Percentiles rank a stretch among this genome's conserved stretches.
Conservation (phyloP, 305 asterid genomes). For the Fraxinus dipetala region DNA sequence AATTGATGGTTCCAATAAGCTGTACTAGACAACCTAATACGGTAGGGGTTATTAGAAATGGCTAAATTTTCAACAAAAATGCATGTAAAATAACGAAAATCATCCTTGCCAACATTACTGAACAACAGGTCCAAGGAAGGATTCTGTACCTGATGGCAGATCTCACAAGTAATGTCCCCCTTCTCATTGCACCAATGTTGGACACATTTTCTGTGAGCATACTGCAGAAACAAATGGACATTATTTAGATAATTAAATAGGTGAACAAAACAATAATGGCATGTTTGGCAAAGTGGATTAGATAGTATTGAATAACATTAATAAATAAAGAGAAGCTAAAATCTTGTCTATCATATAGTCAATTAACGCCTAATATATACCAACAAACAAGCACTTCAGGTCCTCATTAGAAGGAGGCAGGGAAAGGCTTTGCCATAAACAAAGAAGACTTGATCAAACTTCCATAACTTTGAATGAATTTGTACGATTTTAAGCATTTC, state of each 20-base stretch:
- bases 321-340: neutral
- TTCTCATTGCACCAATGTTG: conserved; percentile 99
- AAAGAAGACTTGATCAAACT: neutral
- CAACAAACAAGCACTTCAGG: neutral
- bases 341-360: neutral
- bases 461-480: neutral
- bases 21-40: neutral
- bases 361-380: neutral
- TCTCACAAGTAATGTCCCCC: conserved; percentile 96
- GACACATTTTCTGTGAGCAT: conserved; percentile 95
- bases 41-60: neutral
- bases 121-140: neutral
- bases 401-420: neutral
- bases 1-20: neutral
- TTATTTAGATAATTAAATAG: conserved; percentile 22
- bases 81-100: neutral
- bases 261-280: conserved; percentile 8
- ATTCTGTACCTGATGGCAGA: conserved; percentile 77
- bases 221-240: conserved; percentile 49
- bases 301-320: neutral
- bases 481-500: neutral
- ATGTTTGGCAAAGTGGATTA: neutral
- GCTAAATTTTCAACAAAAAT: neutral
- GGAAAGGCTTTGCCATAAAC: neutral
- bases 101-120: neutral